These are phyloP conservation scores for Hanseniaspora guilliermondii DNA, from an alignment of 805 yeast species.

Conservation along the genomic window DNA sequence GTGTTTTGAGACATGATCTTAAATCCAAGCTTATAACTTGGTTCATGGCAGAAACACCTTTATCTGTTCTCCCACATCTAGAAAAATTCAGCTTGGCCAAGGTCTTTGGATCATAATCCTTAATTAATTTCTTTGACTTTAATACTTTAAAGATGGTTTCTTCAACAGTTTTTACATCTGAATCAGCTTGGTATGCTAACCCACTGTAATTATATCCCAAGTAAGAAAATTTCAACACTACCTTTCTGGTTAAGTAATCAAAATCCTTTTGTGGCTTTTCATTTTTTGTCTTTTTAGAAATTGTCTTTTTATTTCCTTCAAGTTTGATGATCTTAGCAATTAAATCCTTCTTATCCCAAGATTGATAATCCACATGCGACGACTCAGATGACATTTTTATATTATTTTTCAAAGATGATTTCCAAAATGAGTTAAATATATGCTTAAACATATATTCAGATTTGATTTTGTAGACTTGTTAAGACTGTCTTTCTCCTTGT, in stretches of 20 bases:
- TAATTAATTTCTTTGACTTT: slow-evolving; percentile 51
- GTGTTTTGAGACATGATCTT: slow-evolving; percentile 46
- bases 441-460: neutral
- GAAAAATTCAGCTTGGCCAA: slow-evolving; percentile 39
- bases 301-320: slow-evolving; percentile 28
- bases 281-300: slow-evolving; percentile 9
- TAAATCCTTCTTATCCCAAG: slow-evolving; percentile 57
- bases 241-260: slow-evolving; percentile 57
- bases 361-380: slow-evolving; percentile 31
- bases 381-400: neutral
- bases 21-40: slow-evolving; percentile 77
- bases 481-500: too few relatives aligned
- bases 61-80: slow-evolving; percentile 89
- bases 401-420: neutral
- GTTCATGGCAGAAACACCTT: slow-evolving; percentile 94
- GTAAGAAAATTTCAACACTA: slow-evolving; percentile 77
- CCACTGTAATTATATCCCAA: slow-evolving; percentile 94
- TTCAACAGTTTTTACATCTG: slow-evolving; percentile 81
- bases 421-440: neutral
- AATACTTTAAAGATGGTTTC: slow-evolving; percentile 61
- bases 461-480: neutral
- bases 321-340: slow-evolving; percentile 44
- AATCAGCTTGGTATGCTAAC: slow-evolving; percentile 62
- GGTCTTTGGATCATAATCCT: slow-evolving; percentile 33
- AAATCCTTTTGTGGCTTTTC: slow-evolving; percentile 33